Base-by-base conservation (phyloP, 2,329 filamentous ascomycete genomes). In the Fusarium agapanthi region DNA sequence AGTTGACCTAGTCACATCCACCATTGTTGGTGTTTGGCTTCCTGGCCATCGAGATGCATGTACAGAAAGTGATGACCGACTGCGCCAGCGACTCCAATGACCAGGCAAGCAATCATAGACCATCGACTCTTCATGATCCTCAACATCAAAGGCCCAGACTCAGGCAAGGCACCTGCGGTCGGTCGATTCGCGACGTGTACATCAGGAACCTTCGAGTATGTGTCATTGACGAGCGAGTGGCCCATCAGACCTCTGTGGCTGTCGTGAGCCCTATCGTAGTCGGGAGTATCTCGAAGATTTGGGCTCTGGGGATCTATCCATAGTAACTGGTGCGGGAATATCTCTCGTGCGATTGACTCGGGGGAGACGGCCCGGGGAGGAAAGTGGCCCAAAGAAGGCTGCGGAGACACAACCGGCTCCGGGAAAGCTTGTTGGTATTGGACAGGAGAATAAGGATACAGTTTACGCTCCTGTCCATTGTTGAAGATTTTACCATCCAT, bases 11-110 rank as follows among this genome's bases (percentile, higher is more conserved):
- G 26, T 5, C 71, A 66, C 2, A 71, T 24, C 66, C 67, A 67
- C 70, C 70, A 71, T 45, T 71, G 48, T 48, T 73, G 70, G 20
- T 73, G 30, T 13, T 18, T 45, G 9, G 70, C 70, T n/a, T 73
- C 59, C 1, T 35, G 38, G 1, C 61, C 58, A 11, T 71, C 37
- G 4, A 73, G 54, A 30, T 59, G 26, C 12, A 34, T 32, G 37
- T 72, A 73, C 4, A 72, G 51, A 22, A 67, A 60, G 11, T 73
- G 70, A 5, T 72, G 70, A 0, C 69, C 47, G 6, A 67, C 16
- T 9, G 69, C 66, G 1, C n/a, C 65, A 4, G 43, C 43, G 24
- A 60, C 40, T 3, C 70, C 70, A 15, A 73, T 48, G 4, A 32
- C 5, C n/a, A 72, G 40, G 13, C 65, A 73, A 6, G 15, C 40